Conservation (phyloP, 2,329 filamentous ascomycete species). For the Diplodia sapinea region DNA sequence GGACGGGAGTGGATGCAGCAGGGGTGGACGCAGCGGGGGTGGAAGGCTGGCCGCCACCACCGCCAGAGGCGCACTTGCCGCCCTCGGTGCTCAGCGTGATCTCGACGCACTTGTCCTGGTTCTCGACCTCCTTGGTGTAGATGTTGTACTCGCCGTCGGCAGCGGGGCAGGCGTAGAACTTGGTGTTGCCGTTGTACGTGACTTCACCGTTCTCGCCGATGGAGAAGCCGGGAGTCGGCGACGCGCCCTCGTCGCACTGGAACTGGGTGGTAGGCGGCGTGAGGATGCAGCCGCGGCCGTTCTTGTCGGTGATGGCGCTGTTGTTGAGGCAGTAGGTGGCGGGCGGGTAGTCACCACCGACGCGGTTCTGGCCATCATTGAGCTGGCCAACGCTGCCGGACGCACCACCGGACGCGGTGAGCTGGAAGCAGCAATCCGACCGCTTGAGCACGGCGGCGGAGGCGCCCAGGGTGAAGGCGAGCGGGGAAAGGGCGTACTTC, state of each 20-base stretch:
- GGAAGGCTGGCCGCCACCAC: constrained; percentile 15
- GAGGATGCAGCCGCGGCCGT: constrained; percentile 66
- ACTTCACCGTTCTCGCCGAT: constrained; percentile 61
- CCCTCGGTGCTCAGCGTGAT: constrained; percentile 51
- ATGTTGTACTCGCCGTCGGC: constrained; percentile 63
- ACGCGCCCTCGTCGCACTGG: constrained; percentile 64
- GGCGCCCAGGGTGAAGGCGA: constrained; percentile 35
- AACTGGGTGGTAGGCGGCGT: constrained; percentile 65
- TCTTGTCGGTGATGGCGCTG: constrained; percentile 59
- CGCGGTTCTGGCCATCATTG: constrained; percentile 65
- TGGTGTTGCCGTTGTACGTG: constrained; percentile 56
- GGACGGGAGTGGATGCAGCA: constrained; percentile 33
- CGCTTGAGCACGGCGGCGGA: constrained; percentile 34
- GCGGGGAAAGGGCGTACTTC: constrained; percentile 35
- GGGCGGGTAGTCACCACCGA: constrained; percentile 57
- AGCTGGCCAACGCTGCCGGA: constrained; percentile 66
- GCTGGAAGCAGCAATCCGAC: constrained; percentile 55
- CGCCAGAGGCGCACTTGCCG: constrained; percentile 42
- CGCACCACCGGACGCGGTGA: constrained; percentile 57
- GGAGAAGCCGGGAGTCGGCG: constrained; percentile 61
- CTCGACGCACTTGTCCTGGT: constrained; percentile 57
- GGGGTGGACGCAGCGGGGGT: constrained; percentile 38
- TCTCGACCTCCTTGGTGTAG: constrained; percentile 53
- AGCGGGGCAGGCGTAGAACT: constrained; percentile 68
- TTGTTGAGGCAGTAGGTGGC: constrained; percentile 62